phyloP scores from a whole-genome alignment of 1,284 basidiomycete species.

The Papiliotrema fonsecae region DNA sequence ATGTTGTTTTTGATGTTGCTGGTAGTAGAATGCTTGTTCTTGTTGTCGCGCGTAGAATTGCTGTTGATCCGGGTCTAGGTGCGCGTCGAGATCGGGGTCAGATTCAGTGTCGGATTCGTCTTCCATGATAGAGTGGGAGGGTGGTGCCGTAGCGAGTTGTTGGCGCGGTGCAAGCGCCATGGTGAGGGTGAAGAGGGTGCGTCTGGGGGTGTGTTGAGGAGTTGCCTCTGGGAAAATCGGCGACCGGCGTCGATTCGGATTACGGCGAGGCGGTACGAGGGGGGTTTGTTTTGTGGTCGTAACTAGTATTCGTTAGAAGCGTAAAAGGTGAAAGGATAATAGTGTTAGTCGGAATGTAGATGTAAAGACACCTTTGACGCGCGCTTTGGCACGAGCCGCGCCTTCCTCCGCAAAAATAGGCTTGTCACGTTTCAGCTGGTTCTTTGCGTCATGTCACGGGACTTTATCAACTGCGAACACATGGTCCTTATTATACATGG shows the following conservation, averaged over 20 bases:
- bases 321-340: no score
- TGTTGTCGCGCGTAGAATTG: conserved; percentile 52
- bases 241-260: not conserved
- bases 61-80: conserved; percentile 48
- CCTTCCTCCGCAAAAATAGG: no score
- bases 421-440: no score
- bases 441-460: no score
- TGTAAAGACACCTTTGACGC: no score
- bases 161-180: not conserved
- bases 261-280: not conserved
- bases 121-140: conserved; percentile 17
- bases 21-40: conserved; percentile 27
- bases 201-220: no score
- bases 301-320: not conserved
- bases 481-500: no score
- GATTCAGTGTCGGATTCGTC: conserved; percentile 48
- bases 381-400: no score
- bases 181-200: not conserved
- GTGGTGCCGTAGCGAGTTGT: not conserved
- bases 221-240: no score
- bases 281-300: not conserved
- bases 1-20: conserved; percentile 27
- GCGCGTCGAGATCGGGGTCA: conserved; percentile 30
- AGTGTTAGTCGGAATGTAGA: no score
- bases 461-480: no score